A percentile compares a stretch with the other conserved stretches of the same genome.
phyloP scores from a whole-genome alignment of 2,329 filamentous ascomycete species.

The Calonectria pteridis region DNA sequence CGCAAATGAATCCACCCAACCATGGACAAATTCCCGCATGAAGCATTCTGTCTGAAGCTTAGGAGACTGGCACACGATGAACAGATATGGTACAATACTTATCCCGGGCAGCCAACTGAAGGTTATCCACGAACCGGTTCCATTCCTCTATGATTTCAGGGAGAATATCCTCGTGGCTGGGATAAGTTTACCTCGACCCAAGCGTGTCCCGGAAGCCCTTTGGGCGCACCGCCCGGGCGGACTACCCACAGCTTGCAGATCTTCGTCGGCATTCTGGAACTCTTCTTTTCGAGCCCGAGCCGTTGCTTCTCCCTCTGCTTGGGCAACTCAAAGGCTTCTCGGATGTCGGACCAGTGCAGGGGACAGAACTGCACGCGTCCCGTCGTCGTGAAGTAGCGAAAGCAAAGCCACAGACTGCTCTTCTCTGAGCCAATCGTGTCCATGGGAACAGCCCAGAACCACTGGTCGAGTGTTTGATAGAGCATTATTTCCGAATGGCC shows the following conservation, averaged over 20 bases:
- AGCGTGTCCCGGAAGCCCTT: too few species aligned
- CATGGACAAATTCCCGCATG: neutral
- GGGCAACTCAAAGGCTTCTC: too few species aligned
- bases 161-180: neutral
- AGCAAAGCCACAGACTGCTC: neutral
- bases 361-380: neutral
- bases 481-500: too few species aligned
- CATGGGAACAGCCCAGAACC: too few species aligned
- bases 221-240: too few species aligned
- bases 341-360: neutral
- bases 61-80: neutral
- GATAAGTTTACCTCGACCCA: neutral
- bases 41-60: too few species aligned
- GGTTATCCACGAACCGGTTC: neutral
- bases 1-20: neutral
- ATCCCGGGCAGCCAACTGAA: neutral
- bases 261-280: neutral
- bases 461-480: too few species aligned
- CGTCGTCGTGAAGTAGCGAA: neutral
- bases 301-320: neutral
- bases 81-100: neutral
- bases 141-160: neutral
- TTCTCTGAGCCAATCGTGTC: too few species aligned
- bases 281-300: neutral
- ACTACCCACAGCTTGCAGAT: neutral